Conservation (phyloP, 1,284 basidiomycete genomes). For the Puccinia coronata region DNA sequence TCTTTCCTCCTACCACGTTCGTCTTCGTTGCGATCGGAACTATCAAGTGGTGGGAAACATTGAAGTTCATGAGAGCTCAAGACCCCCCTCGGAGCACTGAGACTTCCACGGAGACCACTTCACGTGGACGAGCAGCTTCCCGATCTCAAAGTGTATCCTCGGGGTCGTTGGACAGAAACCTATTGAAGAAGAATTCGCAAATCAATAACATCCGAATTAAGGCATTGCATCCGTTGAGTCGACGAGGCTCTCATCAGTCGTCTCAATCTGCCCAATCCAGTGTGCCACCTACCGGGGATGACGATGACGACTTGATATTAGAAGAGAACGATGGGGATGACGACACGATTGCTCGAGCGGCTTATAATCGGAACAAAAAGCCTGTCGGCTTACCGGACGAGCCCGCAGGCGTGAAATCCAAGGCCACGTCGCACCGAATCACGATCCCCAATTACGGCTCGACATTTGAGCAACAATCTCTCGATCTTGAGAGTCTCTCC, state of each 20-base stretch:
- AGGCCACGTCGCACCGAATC: background rate
- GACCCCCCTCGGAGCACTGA: constrained; percentile 9
- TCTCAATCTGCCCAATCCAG: background rate
- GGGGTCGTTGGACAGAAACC: constrained; percentile 4
- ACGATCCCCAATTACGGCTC: constrained; percentile 19
- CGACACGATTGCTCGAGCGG: constrained; percentile 39
- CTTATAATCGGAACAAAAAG: constrained; percentile 34
- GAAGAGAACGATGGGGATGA: constrained; percentile 48
- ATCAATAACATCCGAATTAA: constrained; percentile 46
- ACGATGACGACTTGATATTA: constrained; percentile 46
- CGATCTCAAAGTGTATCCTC: background rate
- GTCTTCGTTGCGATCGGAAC: background rate
- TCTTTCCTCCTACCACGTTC: background rate
- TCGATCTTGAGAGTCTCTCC: constrained; percentile 33
- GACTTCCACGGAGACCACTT: background rate
- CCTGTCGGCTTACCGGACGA: constrained; percentile 37
- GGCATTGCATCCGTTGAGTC: constrained; percentile 44
- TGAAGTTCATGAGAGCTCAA: constrained; percentile 48
- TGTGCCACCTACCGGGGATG: background rate
- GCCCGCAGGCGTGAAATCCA: background rate
- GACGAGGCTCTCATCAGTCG: background rate
- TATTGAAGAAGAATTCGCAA: constrained; percentile 42
- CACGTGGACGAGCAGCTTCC: background rate
- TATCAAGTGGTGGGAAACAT: constrained; percentile 44
- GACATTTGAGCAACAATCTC: constrained; percentile 42